Evolutionary conservation across 2,329 filamentous ascomycete genomes (phyloP).

Genomic region (Microdochium bolleyi): DNA sequence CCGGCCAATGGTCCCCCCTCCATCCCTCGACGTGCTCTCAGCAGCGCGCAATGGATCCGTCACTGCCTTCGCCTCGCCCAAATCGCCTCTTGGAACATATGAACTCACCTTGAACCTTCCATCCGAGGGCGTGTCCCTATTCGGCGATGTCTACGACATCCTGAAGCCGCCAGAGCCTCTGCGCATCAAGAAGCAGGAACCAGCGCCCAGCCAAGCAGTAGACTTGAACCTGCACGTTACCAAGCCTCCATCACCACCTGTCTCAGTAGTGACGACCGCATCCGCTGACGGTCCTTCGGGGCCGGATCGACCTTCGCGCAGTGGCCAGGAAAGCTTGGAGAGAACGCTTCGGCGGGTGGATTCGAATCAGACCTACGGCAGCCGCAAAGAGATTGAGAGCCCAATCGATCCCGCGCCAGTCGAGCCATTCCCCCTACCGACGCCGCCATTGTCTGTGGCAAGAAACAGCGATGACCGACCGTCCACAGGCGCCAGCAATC

Average conservation of each 20-base stretch:
- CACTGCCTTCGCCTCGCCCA: not conserved
- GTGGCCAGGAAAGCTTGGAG: not conserved
- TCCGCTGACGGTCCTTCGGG: not conserved
- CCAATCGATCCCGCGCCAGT: not conserved
- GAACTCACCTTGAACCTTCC: not conserved
- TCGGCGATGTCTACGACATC: not conserved
- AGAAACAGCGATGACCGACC: not conserved
- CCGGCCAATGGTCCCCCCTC: not conserved
- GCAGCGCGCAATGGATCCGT: not conserved
- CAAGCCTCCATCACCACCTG: not conserved
- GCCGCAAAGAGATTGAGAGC: not conserved
- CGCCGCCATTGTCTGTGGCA: not conserved
- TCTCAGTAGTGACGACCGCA: not conserved
- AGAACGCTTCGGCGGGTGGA: not conserved
- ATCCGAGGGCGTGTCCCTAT: not conserved
- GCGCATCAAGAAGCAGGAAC: not conserved
- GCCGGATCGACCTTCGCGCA: not conserved
- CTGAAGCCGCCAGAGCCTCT: not conserved
- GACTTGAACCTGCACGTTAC: not conserved
- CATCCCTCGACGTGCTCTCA: not conserved
- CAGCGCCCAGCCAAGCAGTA: not conserved
- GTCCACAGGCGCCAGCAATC: not conserved
- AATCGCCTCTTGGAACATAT: not conserved
- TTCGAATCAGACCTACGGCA: not conserved
- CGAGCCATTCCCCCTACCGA: not conserved